phyloP scores from a whole-genome alignment of 148 eudicot species.

The Nyssa sinensis region DNA sequence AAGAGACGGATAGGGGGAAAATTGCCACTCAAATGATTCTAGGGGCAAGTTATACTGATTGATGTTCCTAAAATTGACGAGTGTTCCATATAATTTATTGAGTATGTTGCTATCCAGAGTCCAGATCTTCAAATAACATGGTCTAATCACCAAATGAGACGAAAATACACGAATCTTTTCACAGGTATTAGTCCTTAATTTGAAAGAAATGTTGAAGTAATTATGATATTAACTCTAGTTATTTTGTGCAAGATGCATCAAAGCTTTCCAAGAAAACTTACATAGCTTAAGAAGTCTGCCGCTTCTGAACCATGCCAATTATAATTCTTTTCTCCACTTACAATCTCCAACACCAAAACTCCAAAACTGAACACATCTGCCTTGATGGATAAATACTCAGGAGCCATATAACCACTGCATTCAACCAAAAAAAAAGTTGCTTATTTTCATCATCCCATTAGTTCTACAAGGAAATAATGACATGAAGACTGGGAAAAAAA shows the following conservation, averaged over 20 bases:
- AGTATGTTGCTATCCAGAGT: background rate
- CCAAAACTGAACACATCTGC: conserved; percentile 85
- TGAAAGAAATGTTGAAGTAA: background rate
- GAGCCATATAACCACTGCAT: conserved; percentile 90
- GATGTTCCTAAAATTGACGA: background rate
- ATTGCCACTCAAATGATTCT: background rate
- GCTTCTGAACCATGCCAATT: conserved; percentile 43
- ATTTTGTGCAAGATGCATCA: too few relatives aligned
- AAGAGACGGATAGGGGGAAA: too few relatives aligned
- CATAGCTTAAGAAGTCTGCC: conserved; percentile 73
- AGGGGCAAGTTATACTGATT: background rate
- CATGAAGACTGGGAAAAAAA: background rate
- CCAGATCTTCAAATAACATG: too few relatives aligned
- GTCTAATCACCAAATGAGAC: background rate
- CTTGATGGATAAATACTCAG: conserved; percentile 82
- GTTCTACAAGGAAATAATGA: background rate
- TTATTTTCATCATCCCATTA: background rate
- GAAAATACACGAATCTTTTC: background rate
- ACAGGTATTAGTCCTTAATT: background rate
- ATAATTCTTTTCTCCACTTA: too few relatives aligned
- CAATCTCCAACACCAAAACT: conserved; percentile 65
- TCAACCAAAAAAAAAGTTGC: conserved; percentile 3
- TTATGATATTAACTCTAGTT: too few relatives aligned
- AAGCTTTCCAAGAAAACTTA: conserved; percentile 38
- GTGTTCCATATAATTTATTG: background rate